Percentiles rank a stretch among this genome's conserved stretches.
Conservation (phyloP, 2,329 filamentous ascomycete species). For the Colletotrichum sp. region DNA sequence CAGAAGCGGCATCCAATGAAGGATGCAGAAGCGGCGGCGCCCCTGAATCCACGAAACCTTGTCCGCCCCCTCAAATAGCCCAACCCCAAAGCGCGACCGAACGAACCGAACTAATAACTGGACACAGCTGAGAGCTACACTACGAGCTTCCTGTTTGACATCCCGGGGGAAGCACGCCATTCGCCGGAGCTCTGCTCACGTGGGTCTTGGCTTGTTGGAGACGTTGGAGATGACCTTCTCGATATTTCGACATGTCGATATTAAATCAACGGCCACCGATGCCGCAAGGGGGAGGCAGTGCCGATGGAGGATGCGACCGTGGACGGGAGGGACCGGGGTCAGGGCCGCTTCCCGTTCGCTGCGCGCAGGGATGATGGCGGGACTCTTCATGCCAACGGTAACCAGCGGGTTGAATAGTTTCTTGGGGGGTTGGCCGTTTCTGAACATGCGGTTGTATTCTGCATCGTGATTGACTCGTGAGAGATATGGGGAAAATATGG, state of each 20-base stretch:
- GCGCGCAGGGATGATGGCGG: background rate
- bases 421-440: background rate
- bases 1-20: background rate
- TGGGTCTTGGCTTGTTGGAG: background rate
- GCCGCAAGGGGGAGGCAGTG: slow-evolving; percentile 4
- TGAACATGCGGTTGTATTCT: background rate
- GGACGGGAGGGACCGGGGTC: background rate
- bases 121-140: background rate
- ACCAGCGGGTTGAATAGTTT: background rate
- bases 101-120: background rate
- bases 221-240: background rate
- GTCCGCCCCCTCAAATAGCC: background rate
- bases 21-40: background rate
- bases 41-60: background rate
- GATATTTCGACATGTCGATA: background rate
- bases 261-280: background rate
- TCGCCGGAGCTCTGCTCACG: background rate
- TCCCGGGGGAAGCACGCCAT: background rate
- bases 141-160: background rate
- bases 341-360: background rate
- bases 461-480: background rate
- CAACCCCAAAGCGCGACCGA: background rate
- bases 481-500: background rate
- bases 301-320: background rate
- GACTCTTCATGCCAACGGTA: background rate